These are phyloP conservation scores for Grammothele lineata DNA, from an alignment of 768 basidiomycete species.

Conservation along the genomic window DNA sequence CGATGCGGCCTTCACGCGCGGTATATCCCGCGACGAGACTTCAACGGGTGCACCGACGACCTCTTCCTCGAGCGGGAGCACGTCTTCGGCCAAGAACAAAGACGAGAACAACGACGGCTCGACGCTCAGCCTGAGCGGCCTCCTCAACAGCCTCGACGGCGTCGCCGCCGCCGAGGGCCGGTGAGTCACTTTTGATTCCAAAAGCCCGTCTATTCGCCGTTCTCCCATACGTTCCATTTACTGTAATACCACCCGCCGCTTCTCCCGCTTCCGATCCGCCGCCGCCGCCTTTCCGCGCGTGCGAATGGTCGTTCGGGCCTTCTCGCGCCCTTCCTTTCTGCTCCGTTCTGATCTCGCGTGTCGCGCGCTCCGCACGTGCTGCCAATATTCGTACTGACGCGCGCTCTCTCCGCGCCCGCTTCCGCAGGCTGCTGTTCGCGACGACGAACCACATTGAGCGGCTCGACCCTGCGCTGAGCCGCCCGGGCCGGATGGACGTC, in stretches of 20 bases:
- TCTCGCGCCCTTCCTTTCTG: too few relatives aligned
- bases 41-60: conserved; percentile 73
- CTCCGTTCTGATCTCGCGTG: too few relatives aligned
- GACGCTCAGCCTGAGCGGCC: conserved; percentile 79
- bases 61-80: conserved; percentile 26
- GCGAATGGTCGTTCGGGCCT: too few relatives aligned
- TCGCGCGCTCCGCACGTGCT: too few relatives aligned
- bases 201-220: too few relatives aligned
- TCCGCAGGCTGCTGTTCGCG: conserved; percentile 72
- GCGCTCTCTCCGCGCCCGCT: conserved; percentile 3
- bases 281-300: too few relatives aligned
- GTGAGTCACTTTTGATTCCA: conserved; percentile 39
- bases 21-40: conserved; percentile 73
- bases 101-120: conserved; percentile 64
- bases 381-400: too few relatives aligned
- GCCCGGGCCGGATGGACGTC: conserved; percentile 89
- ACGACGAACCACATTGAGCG: conserved; percentile 94
- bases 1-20: conserved; percentile 87
- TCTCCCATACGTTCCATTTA: too few relatives aligned
- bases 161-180: conserved; percentile 84
- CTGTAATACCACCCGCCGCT: too few relatives aligned
- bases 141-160: conserved; percentile 83
- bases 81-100: conserved; percentile 30
- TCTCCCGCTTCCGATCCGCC: too few relatives aligned
- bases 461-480: conserved; percentile 82